Evolutionary conservation across 2,329 filamentous ascomycete genomes (phyloP), one percentile per base, ranked within the genome.

Genomic region (Cordyceps cicadae): DNA sequence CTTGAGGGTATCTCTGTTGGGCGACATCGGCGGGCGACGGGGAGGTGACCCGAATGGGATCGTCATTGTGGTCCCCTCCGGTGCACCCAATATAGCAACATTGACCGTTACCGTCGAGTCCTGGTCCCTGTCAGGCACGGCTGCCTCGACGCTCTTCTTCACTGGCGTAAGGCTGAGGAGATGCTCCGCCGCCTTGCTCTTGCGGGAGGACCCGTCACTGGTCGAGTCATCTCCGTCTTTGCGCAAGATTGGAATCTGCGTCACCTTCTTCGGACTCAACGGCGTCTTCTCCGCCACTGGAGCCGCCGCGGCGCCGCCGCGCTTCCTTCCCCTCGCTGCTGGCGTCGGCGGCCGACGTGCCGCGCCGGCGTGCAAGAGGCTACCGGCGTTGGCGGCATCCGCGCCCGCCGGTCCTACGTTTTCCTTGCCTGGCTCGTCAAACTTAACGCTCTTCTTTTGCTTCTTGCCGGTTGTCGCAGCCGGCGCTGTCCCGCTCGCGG

Each of bases 361-460:
- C 17, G 83, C 72, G 41, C 72, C 70, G 59, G 70, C 69, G 46
- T 71, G 68, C 45, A 81, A 70, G 29, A 77, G 75, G 29, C 77
- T 75, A 12, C 68, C 63, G 14, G 71, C 57, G 39, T 68, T 46
- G n/a, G 17, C 9, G 43, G n/a, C n/a, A 11, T 46, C 9, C 43
- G 43, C 17, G n/a, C n/a, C 64, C 6, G 15, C 6, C 39, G 39
- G 39, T 7, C 76, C 69, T 43, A 84, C 71, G 64, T 87, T 87
- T 69, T 87, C 85, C 72, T 87, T 87, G 69, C 86, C 84, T 3
- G 82, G 81, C 65, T 84, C 82, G 68, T 86, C 78, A 69, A 87
- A 87, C 62, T 81, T 85, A 67, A 87, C 84, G 3, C 76, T 79
- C 75, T 86, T 87, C 74, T 82, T 81, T 64, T 56, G 66, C 43